These are phyloP conservation scores for Fraxinus velutina DNA, from an alignment of 305 asterid species.

Conservation along the genomic window DNA sequence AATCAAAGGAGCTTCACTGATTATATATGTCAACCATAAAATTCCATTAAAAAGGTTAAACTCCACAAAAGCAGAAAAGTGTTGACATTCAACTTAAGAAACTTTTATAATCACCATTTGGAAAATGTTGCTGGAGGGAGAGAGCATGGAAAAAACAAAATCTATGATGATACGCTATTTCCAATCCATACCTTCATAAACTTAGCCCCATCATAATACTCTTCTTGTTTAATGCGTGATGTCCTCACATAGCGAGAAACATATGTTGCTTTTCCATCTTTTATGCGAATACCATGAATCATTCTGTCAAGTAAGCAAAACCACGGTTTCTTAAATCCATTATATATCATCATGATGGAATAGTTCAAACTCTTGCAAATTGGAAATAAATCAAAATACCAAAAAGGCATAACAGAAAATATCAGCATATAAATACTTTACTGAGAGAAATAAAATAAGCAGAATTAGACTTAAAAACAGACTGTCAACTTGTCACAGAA, in stretches of 20 bases:
- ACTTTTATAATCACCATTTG: neutral
- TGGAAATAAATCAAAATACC: neutral
- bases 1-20: neutral
- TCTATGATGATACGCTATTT: neutral
- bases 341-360: neutral
- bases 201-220: slow-evolving; percentile 65
- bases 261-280: slow-evolving; percentile 87
- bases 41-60: neutral
- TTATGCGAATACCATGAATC: slow-evolving; percentile 93
- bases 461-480: neutral
- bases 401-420: slow-evolving; percentile 3
- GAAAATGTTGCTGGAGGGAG: neutral
- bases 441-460: neutral
- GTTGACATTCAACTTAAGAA: neutral
- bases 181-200: slow-evolving; percentile 65
- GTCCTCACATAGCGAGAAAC: slow-evolving; percentile 91
- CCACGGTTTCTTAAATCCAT: neutral
- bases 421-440: neutral
- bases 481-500: neutral
- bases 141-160: neutral
- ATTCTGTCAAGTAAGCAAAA: slow-evolving; percentile 45
- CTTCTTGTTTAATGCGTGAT: slow-evolving; percentile 82
- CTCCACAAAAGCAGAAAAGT: neutral
- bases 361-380: neutral
- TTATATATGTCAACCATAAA: neutral